Percentiles rank a stretch among this genome's conserved stretches.
Evolutionary conservation across 441 rosid species (phyloP).

Genomic region (Arabidopsis lyrata): DNA sequence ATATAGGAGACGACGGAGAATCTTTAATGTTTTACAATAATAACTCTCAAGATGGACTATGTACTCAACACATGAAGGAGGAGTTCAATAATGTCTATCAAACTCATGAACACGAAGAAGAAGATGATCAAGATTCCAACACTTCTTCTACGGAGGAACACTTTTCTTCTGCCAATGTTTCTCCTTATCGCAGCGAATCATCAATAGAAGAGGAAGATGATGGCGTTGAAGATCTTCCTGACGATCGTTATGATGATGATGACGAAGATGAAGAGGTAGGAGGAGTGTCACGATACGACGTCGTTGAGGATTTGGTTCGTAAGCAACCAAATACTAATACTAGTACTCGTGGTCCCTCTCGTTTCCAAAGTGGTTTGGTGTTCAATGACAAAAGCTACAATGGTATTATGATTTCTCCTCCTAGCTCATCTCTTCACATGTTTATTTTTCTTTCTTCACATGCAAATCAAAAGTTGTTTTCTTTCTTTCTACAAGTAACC

Average conservation of each 20-base stretch:
- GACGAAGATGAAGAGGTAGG: conserved; percentile 45
- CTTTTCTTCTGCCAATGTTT: conserved; percentile 58
- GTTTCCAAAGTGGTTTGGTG: conserved; percentile 46
- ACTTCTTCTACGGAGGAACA: conserved; percentile 52
- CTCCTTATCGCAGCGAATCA: conserved; percentile 52
- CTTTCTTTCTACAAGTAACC: conserved; percentile 34
- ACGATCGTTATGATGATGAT: conserved; percentile 44
- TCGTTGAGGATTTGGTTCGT: conserved; percentile 46
- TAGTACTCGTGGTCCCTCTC: conserved; percentile 44
- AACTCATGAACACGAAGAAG: conserved; percentile 33
- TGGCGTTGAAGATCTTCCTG: conserved; percentile 43
- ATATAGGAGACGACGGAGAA: conserved; percentile 68
- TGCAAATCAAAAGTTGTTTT: conserved; percentile 28
- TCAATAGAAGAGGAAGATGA: conserved; percentile 53
- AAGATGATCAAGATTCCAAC: conserved; percentile 42
- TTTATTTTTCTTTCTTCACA: conserved; percentile 38
- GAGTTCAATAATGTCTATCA: conserved; percentile 34
- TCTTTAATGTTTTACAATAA: conserved; percentile 54
- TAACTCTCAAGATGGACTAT: conserved; percentile 10
- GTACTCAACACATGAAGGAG: conserved; percentile 36
- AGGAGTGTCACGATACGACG: conserved; percentile 49
- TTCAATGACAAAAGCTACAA: conserved; percentile 49
- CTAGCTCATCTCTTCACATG: conserved; percentile 12
- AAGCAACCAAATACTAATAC: conserved; percentile 35
- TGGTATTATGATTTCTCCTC: conserved; percentile 45